Conservation (phyloP, 2,329 filamentous ascomycete genomes). For the Biscogniauxia mediterranea region DNA sequence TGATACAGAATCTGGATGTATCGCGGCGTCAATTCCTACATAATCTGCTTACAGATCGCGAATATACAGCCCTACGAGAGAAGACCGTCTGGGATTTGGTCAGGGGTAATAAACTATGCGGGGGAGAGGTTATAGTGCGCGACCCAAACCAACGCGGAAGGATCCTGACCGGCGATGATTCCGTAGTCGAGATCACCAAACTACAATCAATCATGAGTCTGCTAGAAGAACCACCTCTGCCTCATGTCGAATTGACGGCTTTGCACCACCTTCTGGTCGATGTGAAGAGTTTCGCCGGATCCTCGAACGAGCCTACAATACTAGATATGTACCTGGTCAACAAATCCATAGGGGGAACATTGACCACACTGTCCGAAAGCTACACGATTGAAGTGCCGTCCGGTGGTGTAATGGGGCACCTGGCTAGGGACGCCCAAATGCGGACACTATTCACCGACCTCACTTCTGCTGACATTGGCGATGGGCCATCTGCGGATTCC, state of each 20-base stretch:
- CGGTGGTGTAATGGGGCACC: slow-evolving; percentile 66
- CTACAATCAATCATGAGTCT: slow-evolving; percentile 96
- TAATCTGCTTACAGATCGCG: slow-evolving; percentile 84
- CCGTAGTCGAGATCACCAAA: slow-evolving; percentile 84
- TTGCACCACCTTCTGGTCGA: slow-evolving; percentile 83
- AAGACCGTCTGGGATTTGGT: slow-evolving; percentile 96
- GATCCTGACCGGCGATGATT: slow-evolving; percentile 88
- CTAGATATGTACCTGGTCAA: slow-evolving; percentile 76
- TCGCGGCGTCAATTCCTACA: slow-evolving; percentile 88
- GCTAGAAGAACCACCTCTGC: slow-evolving; percentile 75
- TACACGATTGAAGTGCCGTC: slow-evolving; percentile 77
- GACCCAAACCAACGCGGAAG: slow-evolving; percentile 81
- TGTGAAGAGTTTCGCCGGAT: slow-evolving; percentile 76
- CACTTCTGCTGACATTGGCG: slow-evolving; percentile 70
- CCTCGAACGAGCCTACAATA: slow-evolving; percentile 71
- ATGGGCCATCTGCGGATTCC: slow-evolving; percentile 59
- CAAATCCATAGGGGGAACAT: slow-evolving; percentile 61
- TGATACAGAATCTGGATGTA: slow-evolving; percentile 81
- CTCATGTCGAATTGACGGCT: slow-evolving; percentile 64
- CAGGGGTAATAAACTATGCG: slow-evolving; percentile 88
- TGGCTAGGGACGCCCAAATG: slow-evolving; percentile 65
- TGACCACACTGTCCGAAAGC: slow-evolving; percentile 74
- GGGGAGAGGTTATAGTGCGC: slow-evolving; percentile 90
- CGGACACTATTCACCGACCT: slow-evolving; percentile 88
- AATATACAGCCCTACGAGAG: slow-evolving; percentile 78